A percentile compares a stretch with the other conserved stretches of the same genome.
phyloP scores from a whole-genome alignment of 2,329 filamentous ascomycete species.

The Pyrenophora graminea region DNA sequence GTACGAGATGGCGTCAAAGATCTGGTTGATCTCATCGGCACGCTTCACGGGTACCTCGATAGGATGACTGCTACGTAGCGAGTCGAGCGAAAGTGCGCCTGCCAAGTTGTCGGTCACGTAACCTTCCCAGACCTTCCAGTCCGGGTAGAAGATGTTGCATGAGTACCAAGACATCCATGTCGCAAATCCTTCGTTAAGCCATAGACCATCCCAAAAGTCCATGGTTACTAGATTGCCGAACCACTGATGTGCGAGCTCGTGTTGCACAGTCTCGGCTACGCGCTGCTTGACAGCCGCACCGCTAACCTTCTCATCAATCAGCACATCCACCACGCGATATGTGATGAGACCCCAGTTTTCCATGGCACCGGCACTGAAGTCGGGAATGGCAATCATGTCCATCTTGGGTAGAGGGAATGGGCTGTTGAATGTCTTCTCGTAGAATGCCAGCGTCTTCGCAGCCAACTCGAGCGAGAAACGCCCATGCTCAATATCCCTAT shows the following conservation, averaged over 20 bases:
- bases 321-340: constrained; percentile 87
- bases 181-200: constrained; percentile 93
- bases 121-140: constrained; percentile 97
- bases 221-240: constrained; percentile 97
- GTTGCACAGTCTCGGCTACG: constrained; percentile 93
- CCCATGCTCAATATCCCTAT: constrained; percentile 87
- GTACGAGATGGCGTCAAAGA: constrained; percentile 97
- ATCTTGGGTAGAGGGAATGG: constrained; percentile 89
- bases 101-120: constrained; percentile 94
- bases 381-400: constrained; percentile 95
- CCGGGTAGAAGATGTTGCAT: constrained; percentile 92
- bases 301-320: constrained; percentile 89
- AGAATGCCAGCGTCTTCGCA: constrained; percentile 87
- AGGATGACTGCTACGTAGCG: constrained; percentile 89
- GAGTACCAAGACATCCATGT: constrained; percentile 95
- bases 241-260: constrained; percentile 97
- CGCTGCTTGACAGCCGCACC: constrained; percentile 89
- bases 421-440: constrained; percentile 91
- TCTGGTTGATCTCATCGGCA: constrained; percentile 95
- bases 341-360: constrained; percentile 98
- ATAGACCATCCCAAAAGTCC: constrained; percentile 98
- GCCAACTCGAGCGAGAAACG: constrained; percentile 89
- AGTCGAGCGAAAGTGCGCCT: constrained; percentile 84
- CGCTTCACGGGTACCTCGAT: constrained; percentile 96
- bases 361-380: constrained; percentile 95